Conservation (phyloP, 257 asterid genomes). For the Nicotiana noctiflora region DNA sequence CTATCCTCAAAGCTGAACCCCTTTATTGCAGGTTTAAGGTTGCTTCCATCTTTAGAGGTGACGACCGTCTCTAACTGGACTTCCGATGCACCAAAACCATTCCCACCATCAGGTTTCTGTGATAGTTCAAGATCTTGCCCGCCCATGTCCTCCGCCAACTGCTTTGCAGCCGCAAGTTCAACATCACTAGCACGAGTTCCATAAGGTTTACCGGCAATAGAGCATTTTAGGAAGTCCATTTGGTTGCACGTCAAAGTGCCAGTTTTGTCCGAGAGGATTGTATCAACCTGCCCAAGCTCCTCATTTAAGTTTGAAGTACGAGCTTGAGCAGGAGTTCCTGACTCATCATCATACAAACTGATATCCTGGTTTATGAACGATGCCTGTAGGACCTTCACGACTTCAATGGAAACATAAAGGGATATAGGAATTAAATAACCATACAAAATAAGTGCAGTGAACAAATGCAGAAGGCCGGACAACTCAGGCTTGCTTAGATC, state of each 20-base stretch:
- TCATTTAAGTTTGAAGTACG: conserved; percentile 91
- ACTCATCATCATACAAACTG: conserved; percentile 82
- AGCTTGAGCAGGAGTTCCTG: conserved; percentile 92
- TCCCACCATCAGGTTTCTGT: conserved; percentile 15
- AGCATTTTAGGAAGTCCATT: conserved; percentile 95
- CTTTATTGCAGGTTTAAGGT: conserved; percentile 39
- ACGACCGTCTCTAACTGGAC: conserved; percentile 64
- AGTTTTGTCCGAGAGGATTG: conserved; percentile 89
- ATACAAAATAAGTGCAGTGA: conserved; percentile 87
- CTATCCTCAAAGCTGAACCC: conserved; percentile 90
- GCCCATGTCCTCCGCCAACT: conserved; percentile 74
- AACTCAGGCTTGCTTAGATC: conserved; percentile 49
- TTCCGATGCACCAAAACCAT: conserved; percentile 30
- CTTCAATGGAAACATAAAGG: conserved; percentile 86
- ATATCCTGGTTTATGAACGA: conserved; percentile 77
- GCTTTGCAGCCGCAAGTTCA: conserved; percentile 86
- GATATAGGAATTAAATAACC: conserved; percentile 96
- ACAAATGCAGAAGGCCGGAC: conserved; percentile 70
- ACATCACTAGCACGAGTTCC: conserved; percentile 84
- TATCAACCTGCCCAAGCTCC: conserved; percentile 89
- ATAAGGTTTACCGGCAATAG: conserved; percentile 73
- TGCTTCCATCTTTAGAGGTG: conserved; percentile 53
- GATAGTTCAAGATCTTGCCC: conserved; percentile 39
- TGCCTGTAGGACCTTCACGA: conserved; percentile 92
- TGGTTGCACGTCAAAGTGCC: conserved; percentile 96